Percentiles rank a stretch among this genome's conserved stretches.
These are phyloP conservation scores for Alternaria sp. DNA, from an alignment of 2,329 filamentous ascomycete species.

Conservation along the genomic window DNA sequence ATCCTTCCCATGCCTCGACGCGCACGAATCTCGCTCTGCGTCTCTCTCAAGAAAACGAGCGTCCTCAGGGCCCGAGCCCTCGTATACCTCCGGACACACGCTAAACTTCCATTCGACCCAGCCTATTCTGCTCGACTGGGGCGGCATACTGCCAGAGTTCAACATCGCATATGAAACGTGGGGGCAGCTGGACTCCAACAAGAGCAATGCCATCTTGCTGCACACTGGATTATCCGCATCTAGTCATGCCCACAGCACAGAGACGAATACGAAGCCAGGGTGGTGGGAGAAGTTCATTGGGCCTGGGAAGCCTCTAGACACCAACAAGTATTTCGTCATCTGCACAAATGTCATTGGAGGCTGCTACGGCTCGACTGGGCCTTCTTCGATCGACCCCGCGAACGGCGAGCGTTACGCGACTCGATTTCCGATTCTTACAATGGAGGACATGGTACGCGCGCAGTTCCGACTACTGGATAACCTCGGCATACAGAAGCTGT, in stretches of 20 bases:
- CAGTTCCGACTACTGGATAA: slow-evolving; percentile 88
- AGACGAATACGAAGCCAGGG: slow-evolving; percentile 81
- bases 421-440: slow-evolving; percentile 90
- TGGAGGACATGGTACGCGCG: slow-evolving; percentile 96
- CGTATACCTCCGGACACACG: slow-evolving; percentile 90
- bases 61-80: slow-evolving; percentile 82
- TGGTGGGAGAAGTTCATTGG: slow-evolving; percentile 99
- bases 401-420: slow-evolving; percentile 91
- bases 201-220: slow-evolving; percentile 86
- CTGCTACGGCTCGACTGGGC: slow-evolving; percentile 94
- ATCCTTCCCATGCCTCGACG: slow-evolving; percentile 51
- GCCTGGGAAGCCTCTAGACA: slow-evolving; percentile 82
- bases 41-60: slow-evolving; percentile 74
- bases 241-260: slow-evolving; percentile 94
- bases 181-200: slow-evolving; percentile 80
- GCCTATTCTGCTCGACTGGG: slow-evolving; percentile 89
- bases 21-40: slow-evolving; percentile 61
- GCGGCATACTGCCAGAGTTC: slow-evolving; percentile 87
- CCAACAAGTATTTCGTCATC: slow-evolving; percentile 88
- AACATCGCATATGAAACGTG: slow-evolving; percentile 93
- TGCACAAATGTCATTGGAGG: slow-evolving; percentile 97
- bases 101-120: slow-evolving; percentile 75
- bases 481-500: slow-evolving; percentile 77
- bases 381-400: slow-evolving; percentile 83
- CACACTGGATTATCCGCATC: slow-evolving; percentile 97